A percentile compares a stretch with the other conserved stretches of the same genome.
phyloP scores from a whole-genome alignment of 176 grass and related monocot genomes.

The Saccharum spontaneum region DNA sequence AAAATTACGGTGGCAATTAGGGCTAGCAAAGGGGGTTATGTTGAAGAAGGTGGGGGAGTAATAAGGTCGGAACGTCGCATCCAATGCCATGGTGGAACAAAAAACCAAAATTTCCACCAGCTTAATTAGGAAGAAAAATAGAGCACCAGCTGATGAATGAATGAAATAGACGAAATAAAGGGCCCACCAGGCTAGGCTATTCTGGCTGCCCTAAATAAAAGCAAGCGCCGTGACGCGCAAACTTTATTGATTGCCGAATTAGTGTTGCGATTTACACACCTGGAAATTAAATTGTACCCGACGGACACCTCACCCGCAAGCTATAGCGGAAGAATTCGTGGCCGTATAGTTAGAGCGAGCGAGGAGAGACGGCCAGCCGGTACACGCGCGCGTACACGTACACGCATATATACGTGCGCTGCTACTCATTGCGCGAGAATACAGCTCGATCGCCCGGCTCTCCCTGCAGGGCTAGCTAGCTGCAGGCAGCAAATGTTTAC shows the following conservation, averaged over 20 bases:
- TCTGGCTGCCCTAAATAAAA: conserved; percentile 26
- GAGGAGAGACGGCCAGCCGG: no score
- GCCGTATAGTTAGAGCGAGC: no score
- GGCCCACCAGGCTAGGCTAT: neutral
- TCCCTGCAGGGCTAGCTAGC: neutral
- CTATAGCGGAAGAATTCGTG: neutral
- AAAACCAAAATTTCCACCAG: neutral
- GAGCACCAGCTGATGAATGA: neutral
- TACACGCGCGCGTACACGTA: neutral
- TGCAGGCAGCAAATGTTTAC: neutral
- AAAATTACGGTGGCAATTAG: neutral
- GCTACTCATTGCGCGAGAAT: neutral
- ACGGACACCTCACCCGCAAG: neutral
- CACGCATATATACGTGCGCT: neutral
- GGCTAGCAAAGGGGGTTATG: neutral
- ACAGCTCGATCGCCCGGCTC: neutral
- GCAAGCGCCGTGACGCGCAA: conserved; percentile 25
- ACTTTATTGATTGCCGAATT: conserved; percentile 23
- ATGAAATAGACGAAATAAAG: neutral
- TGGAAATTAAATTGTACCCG: neutral
- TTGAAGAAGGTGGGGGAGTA: neutral
- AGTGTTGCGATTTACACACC: conserved; percentile 9
- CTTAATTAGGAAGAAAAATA: neutral
- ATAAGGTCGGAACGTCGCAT: neutral
- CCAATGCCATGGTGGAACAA: neutral